Evolutionary conservation across 768 basidiomycete species (phyloP).

Genomic region (Mycena belliarum): DNA sequence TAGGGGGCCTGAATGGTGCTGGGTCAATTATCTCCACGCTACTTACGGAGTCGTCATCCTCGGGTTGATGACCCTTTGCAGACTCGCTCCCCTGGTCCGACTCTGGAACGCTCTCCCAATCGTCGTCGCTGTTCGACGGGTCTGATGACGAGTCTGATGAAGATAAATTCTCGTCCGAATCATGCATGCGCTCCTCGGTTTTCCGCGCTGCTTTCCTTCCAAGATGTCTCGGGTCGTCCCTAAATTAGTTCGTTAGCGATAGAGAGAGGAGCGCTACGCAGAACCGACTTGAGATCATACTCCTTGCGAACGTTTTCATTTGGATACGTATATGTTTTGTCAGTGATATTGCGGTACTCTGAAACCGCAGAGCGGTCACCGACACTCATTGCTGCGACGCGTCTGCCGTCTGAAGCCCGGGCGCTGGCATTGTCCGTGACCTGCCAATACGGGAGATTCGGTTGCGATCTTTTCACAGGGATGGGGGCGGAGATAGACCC

Average conservation of each 20-base stretch:
- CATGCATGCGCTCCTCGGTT: background rate
- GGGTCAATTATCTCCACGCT: constrained; percentile 1
- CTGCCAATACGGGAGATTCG: constrained; percentile 8
- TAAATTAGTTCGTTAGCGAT: background rate
- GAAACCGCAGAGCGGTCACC: background rate
- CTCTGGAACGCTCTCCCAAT: constrained; percentile 4
- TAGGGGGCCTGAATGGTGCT: background rate
- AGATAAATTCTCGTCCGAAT: background rate
- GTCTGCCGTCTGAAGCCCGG: background rate
- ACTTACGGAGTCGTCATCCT: background rate
- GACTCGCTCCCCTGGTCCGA: background rate
- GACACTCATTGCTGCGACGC: constrained; percentile 6
- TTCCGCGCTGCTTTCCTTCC: constrained; percentile 16
- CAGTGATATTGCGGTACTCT: background rate
- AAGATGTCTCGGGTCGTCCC: background rate
- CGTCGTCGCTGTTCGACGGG: constrained; percentile 4
- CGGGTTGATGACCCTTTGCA: background rate
- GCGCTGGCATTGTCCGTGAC: background rate
- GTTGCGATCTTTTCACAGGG: background rate
- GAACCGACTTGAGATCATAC: background rate
- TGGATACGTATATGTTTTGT: background rate
- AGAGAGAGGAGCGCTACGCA: background rate
- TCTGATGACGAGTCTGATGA: background rate
- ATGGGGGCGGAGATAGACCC: constrained; percentile 3
- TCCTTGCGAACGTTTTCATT: constrained; percentile 10